Evolutionary conservation across 768 basidiomycete genomes (phyloP).

Genomic region (Kwoniella mangroviensis): DNA sequence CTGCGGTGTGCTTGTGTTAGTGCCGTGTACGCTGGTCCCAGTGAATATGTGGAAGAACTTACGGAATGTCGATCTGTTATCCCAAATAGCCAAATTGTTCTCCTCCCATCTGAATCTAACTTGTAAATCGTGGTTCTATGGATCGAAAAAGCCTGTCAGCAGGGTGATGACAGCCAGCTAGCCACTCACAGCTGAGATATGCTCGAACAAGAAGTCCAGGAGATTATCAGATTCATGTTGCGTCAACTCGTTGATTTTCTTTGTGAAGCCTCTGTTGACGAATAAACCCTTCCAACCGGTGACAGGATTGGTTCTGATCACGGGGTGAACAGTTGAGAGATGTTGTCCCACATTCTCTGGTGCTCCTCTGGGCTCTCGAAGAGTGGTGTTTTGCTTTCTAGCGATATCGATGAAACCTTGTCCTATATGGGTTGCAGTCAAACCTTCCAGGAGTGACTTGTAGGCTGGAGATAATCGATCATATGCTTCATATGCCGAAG

Average conservation of each 20-base stretch:
- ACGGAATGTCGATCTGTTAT: conserved; percentile 63
- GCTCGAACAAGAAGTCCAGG: conserved; percentile 59
- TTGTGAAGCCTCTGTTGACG: conserved; percentile 67
- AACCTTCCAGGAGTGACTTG: conserved; percentile 65
- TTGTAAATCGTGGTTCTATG: conserved; percentile 67
- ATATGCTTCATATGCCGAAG: conserved; percentile 66
- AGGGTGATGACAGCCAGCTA: neutral
- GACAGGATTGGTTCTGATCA: conserved; percentile 67
- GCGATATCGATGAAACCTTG: conserved; percentile 54
- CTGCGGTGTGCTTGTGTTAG: neutral
- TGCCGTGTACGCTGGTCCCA: no score
- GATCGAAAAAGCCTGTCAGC: no score
- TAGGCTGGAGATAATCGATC: conserved; percentile 66
- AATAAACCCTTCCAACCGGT: conserved; percentile 68
- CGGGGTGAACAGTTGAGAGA: conserved; percentile 64
- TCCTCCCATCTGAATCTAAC: conserved; percentile 61
- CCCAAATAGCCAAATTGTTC: conserved; percentile 69
- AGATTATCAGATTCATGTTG: conserved; percentile 63
- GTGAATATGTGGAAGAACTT: neutral
- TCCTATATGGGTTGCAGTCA: conserved; percentile 65
- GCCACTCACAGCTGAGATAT: conserved; percentile 58
- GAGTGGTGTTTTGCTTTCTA: conserved; percentile 29
- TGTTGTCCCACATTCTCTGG: conserved; percentile 64
- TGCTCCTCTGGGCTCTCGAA: conserved; percentile 61
- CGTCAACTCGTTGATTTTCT: conserved; percentile 64